A percentile compares a stretch with the other conserved stretches of the same genome.
Evolutionary conservation across 83 land plant species (phyloP).

Genomic region (Isoetes engelmannii): DNA sequence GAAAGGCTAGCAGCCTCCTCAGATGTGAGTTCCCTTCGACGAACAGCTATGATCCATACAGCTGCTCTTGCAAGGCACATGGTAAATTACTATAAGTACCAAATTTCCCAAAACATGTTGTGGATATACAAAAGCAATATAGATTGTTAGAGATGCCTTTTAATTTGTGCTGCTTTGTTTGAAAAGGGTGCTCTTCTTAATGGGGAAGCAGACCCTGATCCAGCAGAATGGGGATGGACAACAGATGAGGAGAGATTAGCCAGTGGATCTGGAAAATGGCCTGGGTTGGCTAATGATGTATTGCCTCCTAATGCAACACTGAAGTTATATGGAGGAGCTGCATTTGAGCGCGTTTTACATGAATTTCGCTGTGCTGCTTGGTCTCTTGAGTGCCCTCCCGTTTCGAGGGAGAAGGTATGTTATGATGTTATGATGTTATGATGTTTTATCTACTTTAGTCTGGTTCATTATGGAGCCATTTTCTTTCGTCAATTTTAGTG

Average conservation of each 20-base stretch:
- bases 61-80: slow-evolving; percentile 69
- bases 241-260: slow-evolving; percentile 57
- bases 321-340: slow-evolving; percentile 91
- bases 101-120: too few relatives aligned
- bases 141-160: too few relatives aligned
- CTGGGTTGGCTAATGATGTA: slow-evolving; percentile 56
- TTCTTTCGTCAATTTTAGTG: not conserved
- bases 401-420: slow-evolving; percentile 76
- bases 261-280: slow-evolving; percentile 83
- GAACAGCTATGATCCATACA: slow-evolving; percentile 69
- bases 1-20: slow-evolving; percentile 63
- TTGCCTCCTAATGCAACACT: slow-evolving; percentile 64
- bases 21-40: slow-evolving; percentile 65
- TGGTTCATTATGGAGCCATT: slow-evolving; percentile 2
- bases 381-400: slow-evolving; percentile 80
- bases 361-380: slow-evolving; percentile 85
- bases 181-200: slow-evolving; percentile 58
- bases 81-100: slow-evolving; percentile 28
- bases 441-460: not conserved
- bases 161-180: too few relatives aligned
- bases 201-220: slow-evolving; percentile 86
- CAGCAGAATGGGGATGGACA: slow-evolving; percentile 84
- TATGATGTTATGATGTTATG: not conserved
- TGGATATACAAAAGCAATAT: too few relatives aligned
- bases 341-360: slow-evolving; percentile 87